A percentile compares a stretch with the other conserved stretches of the same genome.
Evolutionary conservation across 169 alveolate species (phyloP).

Genomic region (Theileria luwenshuni): DNA sequence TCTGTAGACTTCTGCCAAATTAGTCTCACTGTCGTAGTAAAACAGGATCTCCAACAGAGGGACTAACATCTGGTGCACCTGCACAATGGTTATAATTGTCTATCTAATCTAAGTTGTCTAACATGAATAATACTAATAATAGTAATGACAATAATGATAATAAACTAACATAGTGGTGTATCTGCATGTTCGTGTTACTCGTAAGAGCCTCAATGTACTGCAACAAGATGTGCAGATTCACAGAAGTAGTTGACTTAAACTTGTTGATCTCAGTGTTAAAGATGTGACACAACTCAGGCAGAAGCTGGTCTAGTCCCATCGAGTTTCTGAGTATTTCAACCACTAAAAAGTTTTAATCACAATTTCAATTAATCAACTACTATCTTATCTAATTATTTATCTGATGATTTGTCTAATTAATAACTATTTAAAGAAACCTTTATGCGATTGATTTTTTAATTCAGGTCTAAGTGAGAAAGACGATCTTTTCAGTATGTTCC

Average conservation of each 20-base stretch:
- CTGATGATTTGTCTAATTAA: no score
- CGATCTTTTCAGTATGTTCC: slow-evolving; percentile 56
- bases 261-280: slow-evolving; percentile 49
- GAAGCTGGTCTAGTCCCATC: slow-evolving; percentile 65
- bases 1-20: slow-evolving; percentile 32
- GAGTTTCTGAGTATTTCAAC: slow-evolving; percentile 44
- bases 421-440: no score
- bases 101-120: not conserved
- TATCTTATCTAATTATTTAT: not conserved
- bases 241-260: slow-evolving; percentile 24
- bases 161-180: slow-evolving; percentile 55
- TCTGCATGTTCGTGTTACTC: slow-evolving; percentile 49
- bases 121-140: not conserved
- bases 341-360: slow-evolving; percentile 1
- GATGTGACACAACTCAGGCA: slow-evolving; percentile 58
- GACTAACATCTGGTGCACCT: slow-evolving; percentile 58
- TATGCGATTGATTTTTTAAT: slow-evolving; percentile 45
- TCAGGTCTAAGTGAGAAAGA: slow-evolving; percentile 58
- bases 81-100: not conserved
- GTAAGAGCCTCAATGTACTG: slow-evolving; percentile 60
- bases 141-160: no score
- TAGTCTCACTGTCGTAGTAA: slow-evolving; percentile 33
- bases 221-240: slow-evolving; percentile 23
- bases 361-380: not conserved
- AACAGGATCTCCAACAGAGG: slow-evolving; percentile 49